Evolutionary conservation across 1,139 yeast species (phyloP), one percentile per base, ranked within the genome.

Genomic region (Diutina rugosa): DNA sequence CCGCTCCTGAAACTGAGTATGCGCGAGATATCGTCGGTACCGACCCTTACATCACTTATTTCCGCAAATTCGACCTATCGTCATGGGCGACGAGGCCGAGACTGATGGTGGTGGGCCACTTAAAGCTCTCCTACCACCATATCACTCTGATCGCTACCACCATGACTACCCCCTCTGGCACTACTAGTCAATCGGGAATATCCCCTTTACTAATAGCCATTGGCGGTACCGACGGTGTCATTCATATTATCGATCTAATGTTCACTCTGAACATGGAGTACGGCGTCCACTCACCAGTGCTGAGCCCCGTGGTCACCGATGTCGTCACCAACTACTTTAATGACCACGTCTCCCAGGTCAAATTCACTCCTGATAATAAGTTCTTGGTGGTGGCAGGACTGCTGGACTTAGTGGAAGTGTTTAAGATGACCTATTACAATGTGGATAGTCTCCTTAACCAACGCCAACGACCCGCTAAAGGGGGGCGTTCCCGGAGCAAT

Each of bases 161-260:
- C 14, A 66, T 73, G 38, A 69, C 74, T 6, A 55, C 57, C 46
- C 56, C 53, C 32, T 2, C 54, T 21, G 26, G 26, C 2, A 41
- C 7, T 21, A 12, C n/a, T 52, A 28, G 10, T 55, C 51, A 30
- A 41, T 7, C n/a, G 14, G 21, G 54, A 2, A 59, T 55, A 54
- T 66, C 63, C 45, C 87, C 88, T 26, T 80, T 83, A 61, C 62
- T 78, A 28, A 60, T 73, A 7, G 82, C 86, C 0, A 66, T 85
- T 48, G 82, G 87, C 0, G 72, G 84, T 6, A 86, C 81, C 61
- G 91, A 86, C 65, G 95, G 93, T 1, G 78, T 79, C 60, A 71
- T 85, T 16, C 70, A 87, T 55, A 64, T 87, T 35, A 69, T 87
- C 51, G 87, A 85, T 64, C 66, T 83, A 55, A 60, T 62, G 51